A percentile compares a stretch with the other conserved stretches of the same genome.
phyloP scores from a whole-genome alignment of 208 protist species.

The Trypanosoma congolense region DNA sequence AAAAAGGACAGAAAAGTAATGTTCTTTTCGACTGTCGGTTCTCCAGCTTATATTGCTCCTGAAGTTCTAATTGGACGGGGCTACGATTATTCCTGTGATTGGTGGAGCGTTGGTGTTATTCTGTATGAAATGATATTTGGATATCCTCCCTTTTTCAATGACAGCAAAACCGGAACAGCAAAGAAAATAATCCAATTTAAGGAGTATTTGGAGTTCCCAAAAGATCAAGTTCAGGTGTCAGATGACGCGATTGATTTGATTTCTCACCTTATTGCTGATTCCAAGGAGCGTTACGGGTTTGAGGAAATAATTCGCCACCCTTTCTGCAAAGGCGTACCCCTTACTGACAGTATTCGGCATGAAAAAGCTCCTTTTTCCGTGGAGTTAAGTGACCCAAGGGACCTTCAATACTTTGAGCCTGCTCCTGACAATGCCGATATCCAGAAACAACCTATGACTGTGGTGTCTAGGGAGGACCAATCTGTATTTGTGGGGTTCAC shows the following conservation, averaged over 20 bases:
- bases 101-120: conserved; percentile 60
- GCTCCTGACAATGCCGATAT: conserved; percentile 22
- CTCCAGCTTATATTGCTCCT: conserved; percentile 59
- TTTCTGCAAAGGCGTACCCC: conserved; percentile 37
- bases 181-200: conserved; percentile 85
- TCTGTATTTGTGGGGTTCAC: conserved; percentile 34
- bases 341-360: conserved; percentile 24
- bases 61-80: conserved; percentile 32
- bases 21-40: conserved; percentile 83
- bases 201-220: conserved; percentile 74
- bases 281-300: conserved; percentile 30
- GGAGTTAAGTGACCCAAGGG: conserved; percentile 19
- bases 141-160: conserved; percentile 37
- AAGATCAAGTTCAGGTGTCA: conserved; percentile 32
- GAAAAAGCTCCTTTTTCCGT: conserved; percentile 36
- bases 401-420: conserved; percentile 51
- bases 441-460: conserved; percentile 20
- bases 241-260: conserved; percentile 66
- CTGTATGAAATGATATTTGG: conserved; percentile 53
- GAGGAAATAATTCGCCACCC: conserved; percentile 31
- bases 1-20: conserved; percentile 25
- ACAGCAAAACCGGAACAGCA: conserved; percentile 61
- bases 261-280: conserved; percentile 28
- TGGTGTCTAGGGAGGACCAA: conserved; percentile 26
- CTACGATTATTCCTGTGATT: conserved; percentile 42